A percentile compares a stretch with the other conserved stretches of the same genome.
These are phyloP conservation scores for Russula sp. DNA, from an alignment of 768 basidiomycete genomes.

Conservation along the genomic window DNA sequence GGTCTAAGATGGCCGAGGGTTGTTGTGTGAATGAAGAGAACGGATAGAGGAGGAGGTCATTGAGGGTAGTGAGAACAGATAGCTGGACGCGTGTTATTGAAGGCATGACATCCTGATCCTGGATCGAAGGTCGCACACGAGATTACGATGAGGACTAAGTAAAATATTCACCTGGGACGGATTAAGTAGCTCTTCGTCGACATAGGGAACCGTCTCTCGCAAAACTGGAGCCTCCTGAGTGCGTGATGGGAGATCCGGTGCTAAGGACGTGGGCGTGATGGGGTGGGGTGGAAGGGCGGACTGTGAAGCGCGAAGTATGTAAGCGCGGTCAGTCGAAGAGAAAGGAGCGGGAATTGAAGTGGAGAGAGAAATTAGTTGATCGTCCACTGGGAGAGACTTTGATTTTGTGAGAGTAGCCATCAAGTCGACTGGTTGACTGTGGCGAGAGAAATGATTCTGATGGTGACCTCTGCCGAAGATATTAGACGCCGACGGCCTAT, in stretches of 20 bases:
- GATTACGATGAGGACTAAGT: background rate
- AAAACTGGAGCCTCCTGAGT: background rate
- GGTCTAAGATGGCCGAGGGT: constrained; percentile 53
- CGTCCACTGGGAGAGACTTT: background rate
- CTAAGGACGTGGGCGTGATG: background rate
- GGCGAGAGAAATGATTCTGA: background rate
- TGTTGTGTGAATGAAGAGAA: constrained; percentile 30
- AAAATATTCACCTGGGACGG: constrained; percentile 2
- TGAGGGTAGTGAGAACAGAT: constrained; percentile 69
- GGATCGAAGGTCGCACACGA: background rate
- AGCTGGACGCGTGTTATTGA: constrained; percentile 70
- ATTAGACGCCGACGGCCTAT: too few species aligned
- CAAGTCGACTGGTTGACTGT: background rate
- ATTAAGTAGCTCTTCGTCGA: background rate
- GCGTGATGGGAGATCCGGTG: background rate
- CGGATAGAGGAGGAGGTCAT: constrained; percentile 58
- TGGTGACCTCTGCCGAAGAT: too few species aligned
- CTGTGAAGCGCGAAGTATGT: constrained; percentile 6
- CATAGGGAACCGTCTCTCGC: background rate
- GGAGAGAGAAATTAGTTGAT: constrained; percentile 3
- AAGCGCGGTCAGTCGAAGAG: constrained; percentile 14
- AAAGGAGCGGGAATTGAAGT: constrained; percentile 22
- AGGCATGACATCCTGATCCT: constrained; percentile 55
- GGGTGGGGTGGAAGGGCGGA: background rate
- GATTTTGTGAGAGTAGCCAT: constrained; percentile 24